These are phyloP conservation scores for Debaryomyces coudertii DNA, from an alignment of 1,139 yeast species.

Conservation along the genomic window DNA sequence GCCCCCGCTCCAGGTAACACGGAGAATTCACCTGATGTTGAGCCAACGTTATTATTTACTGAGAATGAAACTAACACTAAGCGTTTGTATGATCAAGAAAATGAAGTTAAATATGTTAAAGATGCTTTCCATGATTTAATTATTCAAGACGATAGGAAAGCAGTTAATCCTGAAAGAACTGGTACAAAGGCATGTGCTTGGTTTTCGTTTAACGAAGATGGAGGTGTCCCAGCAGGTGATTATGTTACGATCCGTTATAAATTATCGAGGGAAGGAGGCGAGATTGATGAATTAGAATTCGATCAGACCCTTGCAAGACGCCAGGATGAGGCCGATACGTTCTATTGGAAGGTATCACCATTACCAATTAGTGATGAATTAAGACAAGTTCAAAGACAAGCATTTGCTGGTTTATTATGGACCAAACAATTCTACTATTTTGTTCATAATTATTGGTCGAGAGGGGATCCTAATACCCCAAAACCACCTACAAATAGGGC, in stretches of 20 bases:
- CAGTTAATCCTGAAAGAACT: conserved; percentile 64
- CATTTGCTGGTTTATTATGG: conserved; percentile 94
- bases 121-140: conserved; percentile 91
- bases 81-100: conserved; percentile 65
- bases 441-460: conserved; percentile 84
- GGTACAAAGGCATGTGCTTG: conserved; percentile 83
- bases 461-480: conserved; percentile 80
- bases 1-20: conserved; percentile 87
- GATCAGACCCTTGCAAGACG: conserved; percentile 76
- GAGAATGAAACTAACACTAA: conserved; percentile 85
- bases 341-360: conserved; percentile 89
- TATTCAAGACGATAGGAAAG: conserved; percentile 59
- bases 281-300: conserved; percentile 77
- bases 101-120: conserved; percentile 64
- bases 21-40: conserved; percentile 64
- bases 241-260: conserved; percentile 86
- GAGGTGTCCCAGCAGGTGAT: conserved; percentile 86
- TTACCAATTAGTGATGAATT: conserved; percentile 82
- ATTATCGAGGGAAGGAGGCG: conserved; percentile 51
- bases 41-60: conserved; percentile 77
- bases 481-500: conserved; percentile 83
- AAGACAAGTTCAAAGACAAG: conserved; percentile 88
- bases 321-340: conserved; percentile 90
- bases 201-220: conserved; percentile 74
- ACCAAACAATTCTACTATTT: conserved; percentile 91